Evolutionary conservation across 306 rosid genomes (phyloP).

Genomic region (Geum urbanum): DNA sequence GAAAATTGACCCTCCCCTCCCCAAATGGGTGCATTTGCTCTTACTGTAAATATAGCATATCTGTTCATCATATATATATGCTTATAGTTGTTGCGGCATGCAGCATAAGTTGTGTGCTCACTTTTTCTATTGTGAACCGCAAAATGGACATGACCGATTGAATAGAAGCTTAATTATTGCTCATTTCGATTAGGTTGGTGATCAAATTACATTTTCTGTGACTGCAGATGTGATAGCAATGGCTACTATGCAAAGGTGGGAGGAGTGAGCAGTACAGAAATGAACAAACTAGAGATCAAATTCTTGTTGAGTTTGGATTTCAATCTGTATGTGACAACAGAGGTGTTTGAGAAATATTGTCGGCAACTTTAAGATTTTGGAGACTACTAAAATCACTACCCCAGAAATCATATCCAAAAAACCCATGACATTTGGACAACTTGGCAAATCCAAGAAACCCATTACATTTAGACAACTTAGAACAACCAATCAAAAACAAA

Average conservation of each 20-base stretch:
- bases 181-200: background rate
- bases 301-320: conserved; percentile 58
- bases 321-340: conserved; percentile 43
- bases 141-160: background rate
- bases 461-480: too few species aligned
- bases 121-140: background rate
- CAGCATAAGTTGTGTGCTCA: background rate
- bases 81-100: background rate
- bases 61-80: background rate
- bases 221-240: conserved; percentile 46
- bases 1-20: too few species aligned
- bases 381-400: background rate
- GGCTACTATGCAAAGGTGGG: conserved; percentile 59
- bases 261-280: conserved; percentile 58
- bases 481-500: too few species aligned
- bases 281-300: conserved; percentile 61
- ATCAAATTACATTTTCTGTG: background rate
- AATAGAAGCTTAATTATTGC: background rate
- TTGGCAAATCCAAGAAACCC: too few species aligned
- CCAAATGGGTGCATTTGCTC: too few species aligned
- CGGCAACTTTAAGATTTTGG: conserved; percentile 25
- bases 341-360: conserved; percentile 36
- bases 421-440: too few species aligned
- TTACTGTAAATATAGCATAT: background rate
- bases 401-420: too few species aligned